Evolutionary conservation across 2,329 filamentous ascomycete genomes (phyloP).

Genomic region (Lachnellula cervina): DNA sequence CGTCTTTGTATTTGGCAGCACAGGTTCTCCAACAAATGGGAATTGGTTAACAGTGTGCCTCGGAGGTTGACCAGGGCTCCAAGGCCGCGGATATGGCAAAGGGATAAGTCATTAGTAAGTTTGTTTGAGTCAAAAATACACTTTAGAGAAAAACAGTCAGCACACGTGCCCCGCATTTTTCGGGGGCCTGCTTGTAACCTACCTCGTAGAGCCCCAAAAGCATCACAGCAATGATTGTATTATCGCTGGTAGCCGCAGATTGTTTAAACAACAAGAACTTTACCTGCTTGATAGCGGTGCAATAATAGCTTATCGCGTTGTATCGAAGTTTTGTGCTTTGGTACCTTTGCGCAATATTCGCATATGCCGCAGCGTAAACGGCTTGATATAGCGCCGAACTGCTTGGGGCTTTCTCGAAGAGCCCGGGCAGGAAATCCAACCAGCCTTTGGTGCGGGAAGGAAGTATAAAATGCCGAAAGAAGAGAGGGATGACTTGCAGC

Average conservation of each 20-base stretch:
- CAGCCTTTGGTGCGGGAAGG: constrained; percentile 4
- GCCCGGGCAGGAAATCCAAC: constrained; percentile 7
- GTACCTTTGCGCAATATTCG: constrained; percentile 8
- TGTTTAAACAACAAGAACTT: neutral
- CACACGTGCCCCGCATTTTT: neutral
- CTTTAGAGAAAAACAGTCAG: neutral
- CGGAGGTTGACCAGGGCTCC: constrained; percentile 1
- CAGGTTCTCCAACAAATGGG: constrained; percentile 3
- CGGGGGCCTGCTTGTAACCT: neutral
- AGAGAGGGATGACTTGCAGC: constrained; percentile 5
- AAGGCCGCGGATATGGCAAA: constrained; percentile 3
- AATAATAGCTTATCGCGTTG: constrained; percentile 7
- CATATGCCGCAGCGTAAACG: constrained; percentile 9
- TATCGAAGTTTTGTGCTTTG: constrained; percentile 1
- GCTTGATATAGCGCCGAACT: constrained; percentile 2
- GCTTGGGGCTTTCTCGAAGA: constrained; percentile 1
- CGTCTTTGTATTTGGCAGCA: constrained; percentile 11
- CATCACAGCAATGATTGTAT: constrained; percentile 7
- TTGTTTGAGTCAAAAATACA: neutral
- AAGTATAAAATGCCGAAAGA: constrained; percentile 10
- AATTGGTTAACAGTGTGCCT: neutral
- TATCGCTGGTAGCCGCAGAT: neutral
- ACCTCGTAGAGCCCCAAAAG: constrained; percentile 13
- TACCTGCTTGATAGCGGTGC: neutral
- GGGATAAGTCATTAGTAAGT: neutral